Evolutionary conservation across 176 grass and related monocot genomes (phyloP), one percentile per base, ranked within the genome.

Genomic region (Avena insularis): DNA sequence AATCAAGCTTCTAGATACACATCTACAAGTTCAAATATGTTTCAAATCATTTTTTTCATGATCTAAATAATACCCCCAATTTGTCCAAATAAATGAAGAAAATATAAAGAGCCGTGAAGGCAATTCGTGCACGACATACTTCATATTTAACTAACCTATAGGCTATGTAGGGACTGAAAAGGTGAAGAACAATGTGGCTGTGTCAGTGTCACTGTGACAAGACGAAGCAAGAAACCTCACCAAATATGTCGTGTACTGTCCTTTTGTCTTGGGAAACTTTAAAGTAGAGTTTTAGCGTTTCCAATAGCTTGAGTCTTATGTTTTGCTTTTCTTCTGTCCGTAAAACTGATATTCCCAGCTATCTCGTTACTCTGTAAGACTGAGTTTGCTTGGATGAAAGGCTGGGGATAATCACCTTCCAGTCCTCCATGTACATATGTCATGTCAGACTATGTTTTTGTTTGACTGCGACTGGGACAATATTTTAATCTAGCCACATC

Each of bases 1-100:
- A 20, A 35, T 35, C 25, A 54, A 82, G n/a, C 79, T 58, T 55
- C 64, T 11, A 58, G 59, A 77, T 47, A 77, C 62, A 43, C 40
- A 57, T 12, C 17, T 43, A 46, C 23, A 35, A 59, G 61, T n/a
- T 9, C 40, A 46, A 48, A 66, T 12, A 56, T 81, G 29, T 83
- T 72, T 0, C 6, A 72, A 50, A 12, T 67, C 48, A 82, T 70
- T 77, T 25, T 1, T 77, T 25, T 1, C 25, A 5, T 76, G 7
- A 6, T 3, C 21, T 76, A 76, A 51, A 76, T 31, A 76, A 53
- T 76, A 27, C 23, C 23, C 23, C 53, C 48, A 5, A 17, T 55
- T 55, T 59, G 2, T 23, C 31, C 31, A 59, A 21, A 59, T 8
- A 79, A 21, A 19, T 1, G 4, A 12, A 40, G 54, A 59, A 31